Conservation (phyloP, 106 monocot genomes). For the Cymbidium sinense region DNA sequence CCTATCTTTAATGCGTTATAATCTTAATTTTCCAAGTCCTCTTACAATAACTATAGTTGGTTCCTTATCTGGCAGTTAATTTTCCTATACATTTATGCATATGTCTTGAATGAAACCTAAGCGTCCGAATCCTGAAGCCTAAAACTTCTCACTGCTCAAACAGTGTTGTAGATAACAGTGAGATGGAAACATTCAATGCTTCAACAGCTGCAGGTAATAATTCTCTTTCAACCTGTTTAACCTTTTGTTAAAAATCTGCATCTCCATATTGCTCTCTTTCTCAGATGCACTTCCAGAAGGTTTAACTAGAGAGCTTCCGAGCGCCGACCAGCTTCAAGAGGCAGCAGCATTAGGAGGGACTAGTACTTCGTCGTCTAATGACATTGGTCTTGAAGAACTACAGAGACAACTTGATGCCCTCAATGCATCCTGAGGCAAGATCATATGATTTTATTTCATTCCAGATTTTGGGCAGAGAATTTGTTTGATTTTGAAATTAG, state of each 20-base stretch:
- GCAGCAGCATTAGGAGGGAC: slow-evolving; percentile 6
- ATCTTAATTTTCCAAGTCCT: too few relatives aligned
- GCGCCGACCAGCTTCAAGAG: slow-evolving; percentile 50
- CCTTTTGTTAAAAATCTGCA: neutral
- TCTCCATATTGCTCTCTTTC: neutral
- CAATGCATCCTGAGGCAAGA: slow-evolving; percentile 38
- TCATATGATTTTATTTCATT: neutral
- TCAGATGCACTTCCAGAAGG: slow-evolving; percentile 82
- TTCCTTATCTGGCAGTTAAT: too few relatives aligned
- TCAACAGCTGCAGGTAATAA: slow-evolving; percentile 28
- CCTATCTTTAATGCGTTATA: too few relatives aligned
- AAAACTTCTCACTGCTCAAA: slow-evolving; percentile 1
- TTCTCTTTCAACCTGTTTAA: neutral
- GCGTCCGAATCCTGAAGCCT: neutral
- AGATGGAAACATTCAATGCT: slow-evolving; percentile 15
- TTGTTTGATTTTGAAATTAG: neutral
- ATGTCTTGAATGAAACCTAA: neutral
- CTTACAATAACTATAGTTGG: too few relatives aligned
- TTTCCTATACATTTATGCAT: too few relatives aligned
- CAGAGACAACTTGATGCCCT: slow-evolving; percentile 83
- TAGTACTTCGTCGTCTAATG: slow-evolving; percentile 26
- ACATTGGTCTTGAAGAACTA: slow-evolving; percentile 60
- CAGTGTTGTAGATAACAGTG: slow-evolving; percentile 72
- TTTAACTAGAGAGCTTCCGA: slow-evolving; percentile 70
- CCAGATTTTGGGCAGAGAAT: neutral